A percentile compares a stretch with the other conserved stretches of the same genome.
Evolutionary conservation across 2,329 filamentous ascomycete species (phyloP).

Genomic region (Didymella pinodella): DNA sequence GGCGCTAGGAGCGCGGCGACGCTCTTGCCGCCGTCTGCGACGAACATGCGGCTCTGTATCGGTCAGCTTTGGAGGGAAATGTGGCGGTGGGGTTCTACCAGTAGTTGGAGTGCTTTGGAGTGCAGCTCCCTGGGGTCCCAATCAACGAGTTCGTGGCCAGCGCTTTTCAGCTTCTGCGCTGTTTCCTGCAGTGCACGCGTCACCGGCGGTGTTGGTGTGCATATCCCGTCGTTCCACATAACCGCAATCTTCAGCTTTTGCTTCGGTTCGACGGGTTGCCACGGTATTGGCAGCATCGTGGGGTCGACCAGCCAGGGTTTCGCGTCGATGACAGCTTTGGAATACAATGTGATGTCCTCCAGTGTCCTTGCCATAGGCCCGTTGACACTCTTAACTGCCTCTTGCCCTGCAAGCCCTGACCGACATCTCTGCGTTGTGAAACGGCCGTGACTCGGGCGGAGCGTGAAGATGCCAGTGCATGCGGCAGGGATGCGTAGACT

Average conservation of each 20-base stretch:
- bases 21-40: conserved; percentile 61
- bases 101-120: conserved; percentile 58
- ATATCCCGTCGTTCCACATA: conserved; percentile 60
- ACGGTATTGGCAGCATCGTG: conserved; percentile 62
- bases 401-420: conserved; percentile 70
- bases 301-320: conserved; percentile 64
- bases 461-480: conserved; percentile 65
- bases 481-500: conserved; percentile 65
- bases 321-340: conserved; percentile 52
- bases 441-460: conserved; percentile 65
- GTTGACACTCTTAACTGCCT: conserved; percentile 69
- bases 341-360: conserved; percentile 58
- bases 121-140: conserved; percentile 63
- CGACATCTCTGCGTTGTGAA: conserved; percentile 64
- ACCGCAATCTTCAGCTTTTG: conserved; percentile 67
- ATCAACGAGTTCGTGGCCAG: conserved; percentile 64
- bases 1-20: conserved; percentile 53
- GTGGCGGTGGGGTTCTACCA: conserved; percentile 45
- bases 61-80: conserved; percentile 1
- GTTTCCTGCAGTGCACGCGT: conserved; percentile 64
- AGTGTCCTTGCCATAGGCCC: conserved; percentile 68
- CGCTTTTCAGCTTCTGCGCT: conserved; percentile 59
- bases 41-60: conserved; percentile 53
- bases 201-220: conserved; percentile 62
- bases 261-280: conserved; percentile 55